Base-by-base conservation (phyloP, 768 basidiomycete species). In the Mrakia gelida region DNA sequence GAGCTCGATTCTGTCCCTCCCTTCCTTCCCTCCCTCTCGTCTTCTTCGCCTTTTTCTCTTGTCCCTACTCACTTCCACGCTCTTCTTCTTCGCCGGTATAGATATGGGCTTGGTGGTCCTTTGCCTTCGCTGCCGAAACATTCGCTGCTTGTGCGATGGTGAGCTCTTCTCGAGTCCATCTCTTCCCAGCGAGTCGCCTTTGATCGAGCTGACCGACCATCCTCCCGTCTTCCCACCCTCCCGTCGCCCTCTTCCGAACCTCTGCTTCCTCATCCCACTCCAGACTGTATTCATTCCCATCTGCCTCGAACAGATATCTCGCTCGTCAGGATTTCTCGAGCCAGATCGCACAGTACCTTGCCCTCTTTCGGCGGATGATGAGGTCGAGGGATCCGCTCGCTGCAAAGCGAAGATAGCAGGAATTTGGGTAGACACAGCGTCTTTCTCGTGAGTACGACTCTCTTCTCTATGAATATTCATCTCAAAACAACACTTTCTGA, bases 351-450 rank as follows among this genome's bases (percentile, higher is more conserved):
- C 86, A 0, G 79, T 85, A n/a, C 89, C 88, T 7, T 96, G 95
- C 82, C 81, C 1, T 62, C 77, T 38, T 23, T 76, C 59, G 38
- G 79, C 49, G 34, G 79, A 61, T 0, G 67, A 81, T 1, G 77
- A 78, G 0, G 82, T 81, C 3, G 84, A 85, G n/a, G 83, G 84
- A 10, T 87, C 84, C 7, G 81, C 78, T 23, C 87, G 91, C 38
- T 96, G 94, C 84, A 92, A 91, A 7, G 93, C 95, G 34, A 89
- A 89, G 82, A 86, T 96, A 75, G 90, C 89, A 0, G 93, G 93
- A 89, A 79, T 86, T 1, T 96, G 94, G 94, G 88, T 95, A 71
- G 95, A 96, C 82, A 93, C 68, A 7, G 67, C 67, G 2, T 54
- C 49, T 16, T 76, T 76, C 49, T 54, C 67, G 68, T 75, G 43